Evolutionary conservation across 2,329 filamentous ascomycete genomes (phyloP).

Genomic region (Blastomyces emzantsi): DNA sequence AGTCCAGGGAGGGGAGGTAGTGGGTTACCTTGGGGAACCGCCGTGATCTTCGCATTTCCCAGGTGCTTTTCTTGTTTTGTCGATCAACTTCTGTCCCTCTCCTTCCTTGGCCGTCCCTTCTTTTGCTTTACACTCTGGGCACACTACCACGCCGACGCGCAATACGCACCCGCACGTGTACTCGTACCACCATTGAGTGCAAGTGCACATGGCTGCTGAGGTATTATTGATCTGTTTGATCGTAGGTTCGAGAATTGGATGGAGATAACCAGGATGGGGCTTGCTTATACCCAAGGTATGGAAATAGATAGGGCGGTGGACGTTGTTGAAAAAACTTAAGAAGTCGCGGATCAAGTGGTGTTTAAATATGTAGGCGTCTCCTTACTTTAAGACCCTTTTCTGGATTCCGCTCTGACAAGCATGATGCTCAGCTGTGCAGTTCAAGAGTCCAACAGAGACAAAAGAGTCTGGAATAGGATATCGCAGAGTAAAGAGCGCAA

Average conservation of each 20-base stretch:
- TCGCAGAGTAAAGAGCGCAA: background rate
- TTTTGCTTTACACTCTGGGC: background rate
- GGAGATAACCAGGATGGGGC: background rate
- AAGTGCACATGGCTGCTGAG: slow-evolving; percentile 3
- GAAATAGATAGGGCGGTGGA: background rate
- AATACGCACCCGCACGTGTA: slow-evolving; percentile 4
- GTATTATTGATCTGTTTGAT: no score
- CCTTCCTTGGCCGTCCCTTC: background rate
- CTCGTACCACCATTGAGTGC: slow-evolving; percentile 2
- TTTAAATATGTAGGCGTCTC: background rate
- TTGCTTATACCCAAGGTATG: background rate
- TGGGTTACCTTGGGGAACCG: background rate
- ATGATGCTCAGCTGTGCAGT: background rate
- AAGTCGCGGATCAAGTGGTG: background rate
- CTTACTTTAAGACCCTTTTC: background rate
- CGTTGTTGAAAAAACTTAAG: background rate
- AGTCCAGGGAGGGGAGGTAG: background rate
- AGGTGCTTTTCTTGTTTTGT: background rate
- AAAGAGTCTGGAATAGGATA: background rate
- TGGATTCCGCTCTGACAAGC: background rate
- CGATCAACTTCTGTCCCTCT: background rate
- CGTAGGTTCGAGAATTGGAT: background rate
- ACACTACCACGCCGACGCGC: background rate
- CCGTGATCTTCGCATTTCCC: slow-evolving; percentile 4
- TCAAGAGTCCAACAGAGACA: background rate